Evolutionary conservation across 192 early-diverging fungal genomes (phyloP), one percentile per base, ranked within the genome.

Genomic region (Chytriomyces hyalinus): DNA sequence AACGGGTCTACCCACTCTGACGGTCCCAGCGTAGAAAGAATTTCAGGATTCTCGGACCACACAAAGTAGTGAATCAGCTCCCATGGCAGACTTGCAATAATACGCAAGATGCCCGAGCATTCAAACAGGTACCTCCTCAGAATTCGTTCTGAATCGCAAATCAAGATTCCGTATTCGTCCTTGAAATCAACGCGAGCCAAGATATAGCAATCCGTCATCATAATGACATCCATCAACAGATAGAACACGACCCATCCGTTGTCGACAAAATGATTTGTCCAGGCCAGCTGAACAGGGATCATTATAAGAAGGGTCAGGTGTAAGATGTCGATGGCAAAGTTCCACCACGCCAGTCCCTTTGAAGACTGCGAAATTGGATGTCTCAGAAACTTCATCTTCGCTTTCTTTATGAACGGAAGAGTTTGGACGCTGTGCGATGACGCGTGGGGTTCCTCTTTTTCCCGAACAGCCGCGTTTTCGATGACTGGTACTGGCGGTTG

Each of bases 121-220:
- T 48, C 22, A 43, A 72, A 73, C 47, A 80, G 24, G 61, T 78
- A 80, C n/a, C 65, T 22, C 22, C 36, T 26, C 48, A 66, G 6
- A 67, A 80, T 61, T 49, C 10, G 11, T 67, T 63, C 64, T 0
- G 46, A 11, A 63, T 67, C 61, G 17, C 70, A 60, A 8, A 72
- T 48, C n/a, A 78, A 22, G 13, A 80, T 24, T 15, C 79, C 79
- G 48, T 80, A 80, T 57, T 80, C 79, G 59, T 80, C 65, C 67
- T 51, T 79, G 47, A 45, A 80, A 47, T 65, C 49, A 7, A 80
- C n/a, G 11, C 66, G n/a, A 20, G 69, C 64, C 15, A 22, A 66
- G 13, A 80, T 45, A 24, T 43, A 80, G 57, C 79, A 80, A 59
- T 80, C 79, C 10, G 51, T 26, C 44, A 75, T 9, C 63, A 80